These are phyloP conservation scores for Cutaneotrichosporon curvatum DNA, from an alignment of 1,284 basidiomycete species.

Conservation along the genomic window DNA sequence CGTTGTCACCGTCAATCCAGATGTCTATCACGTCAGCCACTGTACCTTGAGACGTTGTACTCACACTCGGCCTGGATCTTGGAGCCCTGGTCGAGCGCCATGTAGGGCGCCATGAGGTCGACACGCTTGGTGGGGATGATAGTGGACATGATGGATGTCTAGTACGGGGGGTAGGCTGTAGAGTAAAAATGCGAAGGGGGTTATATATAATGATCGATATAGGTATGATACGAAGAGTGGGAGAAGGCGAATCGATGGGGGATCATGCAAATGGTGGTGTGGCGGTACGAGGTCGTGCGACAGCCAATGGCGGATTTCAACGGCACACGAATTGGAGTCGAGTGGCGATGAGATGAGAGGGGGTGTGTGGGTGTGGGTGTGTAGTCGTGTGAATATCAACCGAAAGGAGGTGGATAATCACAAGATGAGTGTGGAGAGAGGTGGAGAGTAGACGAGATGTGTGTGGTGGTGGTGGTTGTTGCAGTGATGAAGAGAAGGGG, in stretches of 20 bases:
- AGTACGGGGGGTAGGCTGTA: background rate
- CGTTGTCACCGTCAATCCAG: constrained; percentile 90
- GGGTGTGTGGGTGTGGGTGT: too few relatives aligned
- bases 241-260: background rate
- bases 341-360: too few relatives aligned
- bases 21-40: constrained; percentile 56
- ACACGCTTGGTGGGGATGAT: constrained; percentile 56
- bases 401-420: too few relatives aligned
- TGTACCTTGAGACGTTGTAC: constrained; percentile 29
- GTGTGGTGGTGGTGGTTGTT: too few relatives aligned
- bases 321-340: too few relatives aligned
- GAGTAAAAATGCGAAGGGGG: background rate
- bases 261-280: background rate
- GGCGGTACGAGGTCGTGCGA: too few relatives aligned
- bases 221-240: background rate
- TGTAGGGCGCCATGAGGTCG: constrained; percentile 78
- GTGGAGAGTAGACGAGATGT: too few relatives aligned
- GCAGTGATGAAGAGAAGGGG: too few relatives aligned
- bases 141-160: constrained; percentile 36
- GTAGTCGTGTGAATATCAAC: too few relatives aligned
- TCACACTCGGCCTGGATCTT: constrained; percentile 88
- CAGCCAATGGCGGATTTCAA: too few relatives aligned
- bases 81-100: constrained; percentile 74
- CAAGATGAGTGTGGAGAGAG: too few relatives aligned
- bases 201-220: background rate